A percentile compares a stretch with the other conserved stretches of the same genome.
These are phyloP conservation scores for Periconia sp. DNA, from an alignment of 2,329 filamentous ascomycete genomes.

Conservation along the genomic window DNA sequence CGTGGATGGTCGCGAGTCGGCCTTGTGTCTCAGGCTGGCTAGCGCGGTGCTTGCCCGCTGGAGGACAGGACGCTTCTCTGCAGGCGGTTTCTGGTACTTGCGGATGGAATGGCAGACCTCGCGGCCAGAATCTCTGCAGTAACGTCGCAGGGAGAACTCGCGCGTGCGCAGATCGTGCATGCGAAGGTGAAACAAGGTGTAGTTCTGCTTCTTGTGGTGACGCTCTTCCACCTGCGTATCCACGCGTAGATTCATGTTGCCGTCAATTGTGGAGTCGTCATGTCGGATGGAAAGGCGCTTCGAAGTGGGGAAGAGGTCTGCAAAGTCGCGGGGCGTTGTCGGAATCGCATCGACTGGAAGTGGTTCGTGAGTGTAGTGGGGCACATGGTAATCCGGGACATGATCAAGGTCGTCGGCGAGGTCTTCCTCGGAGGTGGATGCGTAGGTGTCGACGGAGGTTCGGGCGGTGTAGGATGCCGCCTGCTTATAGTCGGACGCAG, in stretches of 20 bases:
- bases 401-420: constrained; percentile 53
- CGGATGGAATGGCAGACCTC: constrained; percentile 88
- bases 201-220: constrained; percentile 65
- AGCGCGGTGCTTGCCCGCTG: constrained; percentile 67
- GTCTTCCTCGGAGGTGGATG: constrained; percentile 74
- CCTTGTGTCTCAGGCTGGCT: constrained; percentile 61
- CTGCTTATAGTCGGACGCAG: constrained; percentile 15
- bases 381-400: constrained; percentile 61
- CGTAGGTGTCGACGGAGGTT: constrained; percentile 78
- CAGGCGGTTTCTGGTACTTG: constrained; percentile 65
- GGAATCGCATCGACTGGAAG: constrained; percentile 72
- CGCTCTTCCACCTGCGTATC: constrained; percentile 73
- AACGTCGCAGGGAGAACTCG: constrained; percentile 88
- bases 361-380: constrained; percentile 66
- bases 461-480: constrained; percentile 38
- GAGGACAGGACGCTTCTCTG: constrained; percentile 57
- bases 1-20: constrained; percentile 55
- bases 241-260: constrained; percentile 94
- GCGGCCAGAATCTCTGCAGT: constrained; percentile 89
- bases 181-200: constrained; percentile 88
- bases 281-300: constrained; percentile 83
- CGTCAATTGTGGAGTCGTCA: constrained; percentile 87
- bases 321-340: constrained; percentile 82
- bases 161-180: constrained; percentile 90
- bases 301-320: constrained; percentile 82